A percentile compares a stretch with the other conserved stretches of the same genome.
These are phyloP conservation scores for Gastrodia elata DNA, from an alignment of 106 monocot genomes.

Conservation along the genomic window DNA sequence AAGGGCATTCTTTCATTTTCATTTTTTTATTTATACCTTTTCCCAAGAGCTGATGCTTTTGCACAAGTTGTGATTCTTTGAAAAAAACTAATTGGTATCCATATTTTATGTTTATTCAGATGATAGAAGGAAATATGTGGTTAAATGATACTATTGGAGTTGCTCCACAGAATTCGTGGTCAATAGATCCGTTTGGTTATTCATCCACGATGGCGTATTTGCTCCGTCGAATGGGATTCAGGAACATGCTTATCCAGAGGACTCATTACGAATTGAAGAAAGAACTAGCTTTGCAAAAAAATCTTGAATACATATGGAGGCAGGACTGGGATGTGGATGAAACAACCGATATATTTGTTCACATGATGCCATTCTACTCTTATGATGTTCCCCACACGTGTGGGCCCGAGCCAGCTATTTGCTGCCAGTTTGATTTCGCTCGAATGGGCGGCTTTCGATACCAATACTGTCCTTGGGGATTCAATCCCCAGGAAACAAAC, in stretches of 20 bases:
- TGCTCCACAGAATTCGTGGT: slow-evolving; percentile 86
- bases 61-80: neutral
- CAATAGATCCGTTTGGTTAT: slow-evolving; percentile 98
- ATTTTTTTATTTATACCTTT: neutral
- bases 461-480: slow-evolving; percentile 79
- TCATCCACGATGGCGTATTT: slow-evolving; percentile 94
- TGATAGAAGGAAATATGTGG: slow-evolving; percentile 94
- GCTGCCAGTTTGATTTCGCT: slow-evolving; percentile 99
- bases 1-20: too few species aligned
- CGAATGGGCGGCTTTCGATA: slow-evolving; percentile 76
- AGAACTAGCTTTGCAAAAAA: slow-evolving; percentile 66
- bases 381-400: slow-evolving; percentile 99
- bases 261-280: slow-evolving; percentile 98
- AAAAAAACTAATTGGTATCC: neutral
- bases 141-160: slow-evolving; percentile 87
- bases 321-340: slow-evolving; percentile 87
- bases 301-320: slow-evolving; percentile 91
- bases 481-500: slow-evolving; percentile 78
- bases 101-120: slow-evolving; percentile 30
- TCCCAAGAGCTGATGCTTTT: neutral
- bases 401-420: slow-evolving; percentile 93
- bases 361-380: slow-evolving; percentile 99
- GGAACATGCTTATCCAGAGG: slow-evolving; percentile 95
- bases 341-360: slow-evolving; percentile 97
- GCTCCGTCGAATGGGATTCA: slow-evolving; percentile 86